Evolutionary conservation across 768 basidiomycete species (phyloP), one percentile per base, ranked within the genome.

Genomic region (Mycena alexandri): DNA sequence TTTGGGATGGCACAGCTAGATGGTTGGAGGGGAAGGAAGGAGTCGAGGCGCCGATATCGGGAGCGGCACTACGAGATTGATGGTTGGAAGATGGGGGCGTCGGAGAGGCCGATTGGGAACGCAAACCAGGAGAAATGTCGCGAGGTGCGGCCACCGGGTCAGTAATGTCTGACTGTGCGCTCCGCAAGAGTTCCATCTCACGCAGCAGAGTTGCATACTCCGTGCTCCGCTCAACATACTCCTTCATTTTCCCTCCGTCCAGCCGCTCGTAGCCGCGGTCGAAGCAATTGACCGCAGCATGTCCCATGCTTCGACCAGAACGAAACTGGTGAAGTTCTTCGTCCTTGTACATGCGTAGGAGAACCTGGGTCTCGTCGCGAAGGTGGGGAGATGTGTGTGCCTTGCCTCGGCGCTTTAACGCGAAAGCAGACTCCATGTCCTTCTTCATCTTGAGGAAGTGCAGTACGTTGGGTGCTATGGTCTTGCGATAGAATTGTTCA

Each of bases 381-480:
- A 61, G 66, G 46, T 75, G 72, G 16, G 75, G 71, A 0, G 67
- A 67, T 0, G 68, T 65, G 53, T 77, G 76, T 2, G 66, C 38
- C 17, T 72, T 70, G 2, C 66, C 51, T 1, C 65, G 64, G 14
- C 48, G 54, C 6, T 42, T 46, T 1, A 75, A 55, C 3, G 56
- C 64, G 22, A 72, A 69, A 5, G 72, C 72, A 13, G 63, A 56
- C 58, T 72, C 70, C 25, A 75, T 63, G 17, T 70, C 67, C 21
- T 74, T 72, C 43, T 74, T 76, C 33, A 77, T 63, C 9, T 63
- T 56, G 6, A 71, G 57, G 29, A 77, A 71, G 43, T 67, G 65
- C 3, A 61, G 43, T 12, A 75, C 68, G 47, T 78, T 76, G 2
- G 72, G 75, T 6, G 75, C 70, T 21, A 76, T 52, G 1, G 70